Evolutionary conservation across 2,329 filamentous ascomycete genomes (phyloP).

Genomic region (Aspergillus calidoustus): DNA sequence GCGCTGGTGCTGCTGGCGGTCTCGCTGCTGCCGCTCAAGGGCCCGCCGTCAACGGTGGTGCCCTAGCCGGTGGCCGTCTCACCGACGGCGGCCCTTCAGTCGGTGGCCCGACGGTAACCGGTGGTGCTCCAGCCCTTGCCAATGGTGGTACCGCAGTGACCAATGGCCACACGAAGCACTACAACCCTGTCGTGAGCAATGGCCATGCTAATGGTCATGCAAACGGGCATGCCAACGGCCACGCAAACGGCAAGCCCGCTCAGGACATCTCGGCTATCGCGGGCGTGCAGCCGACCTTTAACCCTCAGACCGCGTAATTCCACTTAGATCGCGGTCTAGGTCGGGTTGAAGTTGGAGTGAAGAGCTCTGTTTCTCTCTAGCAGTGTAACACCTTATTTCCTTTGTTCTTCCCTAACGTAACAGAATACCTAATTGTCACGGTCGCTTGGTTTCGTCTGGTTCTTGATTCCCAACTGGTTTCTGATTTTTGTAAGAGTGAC

Average conservation of each 20-base stretch:
- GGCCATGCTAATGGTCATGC: constrained; percentile 9
- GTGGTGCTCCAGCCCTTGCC: neutral
- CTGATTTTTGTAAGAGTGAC: constrained; percentile 9
- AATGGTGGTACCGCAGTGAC: constrained; percentile 17
- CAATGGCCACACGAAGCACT: constrained; percentile 16
- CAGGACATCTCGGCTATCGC: constrained; percentile 16
- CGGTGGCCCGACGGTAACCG: neutral
- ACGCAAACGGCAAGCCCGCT: constrained; percentile 7
- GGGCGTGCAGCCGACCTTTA: constrained; percentile 26
- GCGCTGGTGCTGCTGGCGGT: constrained; percentile 12
- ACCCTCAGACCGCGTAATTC: constrained; percentile 29
- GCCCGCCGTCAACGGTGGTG: constrained; percentile 23
- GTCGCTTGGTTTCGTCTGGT: neutral
- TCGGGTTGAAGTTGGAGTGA: neutral
- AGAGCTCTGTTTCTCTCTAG: neutral
- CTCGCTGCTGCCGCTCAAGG: constrained; percentile 16
- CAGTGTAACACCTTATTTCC: neutral
- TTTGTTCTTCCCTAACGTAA: constrained; percentile 8
- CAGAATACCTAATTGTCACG: constrained; percentile 11
- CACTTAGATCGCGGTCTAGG: neutral
- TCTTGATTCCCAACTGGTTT: neutral
- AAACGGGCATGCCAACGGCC: constrained; percentile 5
- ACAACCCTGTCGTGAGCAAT: constrained; percentile 5
- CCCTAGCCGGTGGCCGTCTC: constrained; percentile 4
- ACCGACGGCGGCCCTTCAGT: constrained; percentile 5